Percentiles rank a stretch among this genome's conserved stretches.
Evolutionary conservation across 225 moss, liverwort and hornwort species (phyloP).

Genomic region (Thuidium tamariscinum): DNA sequence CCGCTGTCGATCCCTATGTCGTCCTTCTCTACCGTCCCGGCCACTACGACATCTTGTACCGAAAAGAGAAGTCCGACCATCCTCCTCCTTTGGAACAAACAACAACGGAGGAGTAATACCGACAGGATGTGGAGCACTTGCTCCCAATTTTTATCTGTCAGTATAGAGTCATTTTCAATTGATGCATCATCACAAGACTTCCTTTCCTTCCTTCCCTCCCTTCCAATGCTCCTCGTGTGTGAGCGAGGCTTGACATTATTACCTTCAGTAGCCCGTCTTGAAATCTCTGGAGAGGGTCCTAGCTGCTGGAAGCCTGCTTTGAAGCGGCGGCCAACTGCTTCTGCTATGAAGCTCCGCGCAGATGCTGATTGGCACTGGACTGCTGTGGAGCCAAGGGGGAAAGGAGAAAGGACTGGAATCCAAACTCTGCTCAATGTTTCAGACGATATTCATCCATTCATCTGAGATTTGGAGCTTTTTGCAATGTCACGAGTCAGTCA

Average conservation of each 20-base stretch:
- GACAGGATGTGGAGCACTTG: not conserved
- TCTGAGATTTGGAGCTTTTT: not conserved
- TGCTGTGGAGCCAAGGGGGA: not conserved
- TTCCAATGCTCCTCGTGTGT: not conserved
- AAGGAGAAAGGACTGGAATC: not conserved
- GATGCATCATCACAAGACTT: not conserved
- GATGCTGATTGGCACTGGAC: not conserved
- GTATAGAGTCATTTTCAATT: not conserved
- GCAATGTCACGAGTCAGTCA: not conserved
- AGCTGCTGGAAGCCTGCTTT: not conserved
- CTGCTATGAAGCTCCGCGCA: not conserved
- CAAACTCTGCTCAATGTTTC: not conserved
- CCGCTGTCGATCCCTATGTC: conserved; percentile 35
- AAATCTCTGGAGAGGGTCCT: not conserved
- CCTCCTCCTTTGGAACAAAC: not conserved
- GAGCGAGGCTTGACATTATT: not conserved
- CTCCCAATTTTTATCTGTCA: not conserved
- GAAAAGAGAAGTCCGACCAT: not conserved
- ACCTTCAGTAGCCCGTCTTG: not conserved
- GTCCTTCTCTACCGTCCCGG: conserved; percentile 83
- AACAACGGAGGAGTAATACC: not conserved
- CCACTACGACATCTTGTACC: conserved; percentile 81
- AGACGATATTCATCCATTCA: not conserved
- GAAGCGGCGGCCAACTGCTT: not conserved
- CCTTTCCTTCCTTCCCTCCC: too few relatives aligned